A percentile compares a stretch with the other conserved stretches of the same genome.
Evolutionary conservation across 2,329 filamentous ascomycete species (phyloP).

Genomic region (Alternaria triticimaculans): DNA sequence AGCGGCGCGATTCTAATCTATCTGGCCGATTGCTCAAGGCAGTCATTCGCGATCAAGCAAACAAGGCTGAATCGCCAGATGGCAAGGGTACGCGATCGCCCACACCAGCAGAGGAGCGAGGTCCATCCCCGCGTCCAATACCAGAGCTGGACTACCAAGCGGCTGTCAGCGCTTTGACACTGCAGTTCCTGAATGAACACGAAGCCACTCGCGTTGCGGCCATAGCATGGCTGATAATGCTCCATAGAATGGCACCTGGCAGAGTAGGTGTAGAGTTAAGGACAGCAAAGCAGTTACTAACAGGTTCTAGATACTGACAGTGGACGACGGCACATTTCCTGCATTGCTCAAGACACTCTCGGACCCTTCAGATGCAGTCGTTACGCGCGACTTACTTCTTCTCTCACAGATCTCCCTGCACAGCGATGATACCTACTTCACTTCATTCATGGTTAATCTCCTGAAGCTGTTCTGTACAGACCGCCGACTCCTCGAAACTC

Average conservation of each 20-base stretch:
- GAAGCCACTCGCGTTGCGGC: conserved; percentile 94
- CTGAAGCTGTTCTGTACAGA: conserved; percentile 96
- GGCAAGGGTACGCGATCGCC: conserved; percentile 45
- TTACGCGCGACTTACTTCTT: conserved; percentile 90
- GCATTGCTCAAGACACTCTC: conserved; percentile 95
- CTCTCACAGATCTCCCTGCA: conserved; percentile 96
- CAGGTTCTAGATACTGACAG: conserved; percentile 67
- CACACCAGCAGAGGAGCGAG: conserved; percentile 54
- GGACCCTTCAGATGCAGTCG: conserved; percentile 92
- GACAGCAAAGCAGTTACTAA: conserved; percentile 4
- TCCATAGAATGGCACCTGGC: conserved; percentile 90
- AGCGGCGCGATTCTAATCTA: conserved; percentile 48
- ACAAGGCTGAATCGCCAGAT: conserved; percentile 35
- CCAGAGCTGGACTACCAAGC: conserved; percentile 93
- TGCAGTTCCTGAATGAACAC: conserved; percentile 95
- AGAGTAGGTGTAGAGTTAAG: conserved; percentile 64
- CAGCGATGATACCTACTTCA: conserved; percentile 96
- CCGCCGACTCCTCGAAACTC: conserved; percentile 84
- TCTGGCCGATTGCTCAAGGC: conserved; percentile 45
- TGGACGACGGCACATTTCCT: conserved; percentile 96
- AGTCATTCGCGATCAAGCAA: conserved; percentile 42
- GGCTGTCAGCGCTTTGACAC: conserved; percentile 88
- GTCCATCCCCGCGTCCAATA: conserved; percentile 51
- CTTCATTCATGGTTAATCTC: conserved; percentile 97
- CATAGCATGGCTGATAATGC: conserved; percentile 95